These are phyloP conservation scores for Microdochium bolleyi DNA, from an alignment of 2,329 filamentous ascomycete genomes.

Conservation along the genomic window DNA sequence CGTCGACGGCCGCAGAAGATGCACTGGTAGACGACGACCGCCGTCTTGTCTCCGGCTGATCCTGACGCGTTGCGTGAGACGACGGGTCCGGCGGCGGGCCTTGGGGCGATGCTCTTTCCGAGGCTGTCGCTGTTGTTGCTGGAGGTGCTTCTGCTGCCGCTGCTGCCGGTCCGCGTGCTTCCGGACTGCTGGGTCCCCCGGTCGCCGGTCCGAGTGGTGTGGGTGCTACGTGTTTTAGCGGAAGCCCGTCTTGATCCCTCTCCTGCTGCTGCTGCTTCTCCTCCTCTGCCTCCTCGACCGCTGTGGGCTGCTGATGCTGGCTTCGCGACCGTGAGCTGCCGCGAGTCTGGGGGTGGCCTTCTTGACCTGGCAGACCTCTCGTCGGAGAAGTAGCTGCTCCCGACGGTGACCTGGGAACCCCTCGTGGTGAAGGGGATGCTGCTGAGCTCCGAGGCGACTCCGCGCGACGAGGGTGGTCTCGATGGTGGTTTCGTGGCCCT, in stretches of 20 bases:
- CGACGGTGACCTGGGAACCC: not conserved
- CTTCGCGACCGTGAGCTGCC: not conserved
- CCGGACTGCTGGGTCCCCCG: not conserved
- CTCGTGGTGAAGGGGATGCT: not conserved
- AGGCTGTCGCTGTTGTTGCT: not conserved
- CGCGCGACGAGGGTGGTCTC: not conserved
- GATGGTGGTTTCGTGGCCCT: slow-evolving; percentile 4
- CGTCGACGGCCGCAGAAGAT: slow-evolving; percentile 10
- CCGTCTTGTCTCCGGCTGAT: not conserved
- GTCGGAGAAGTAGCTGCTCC: not conserved
- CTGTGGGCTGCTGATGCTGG: not conserved
- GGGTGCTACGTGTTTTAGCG: not conserved
- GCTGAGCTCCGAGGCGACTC: not conserved
- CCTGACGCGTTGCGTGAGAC: not conserved
- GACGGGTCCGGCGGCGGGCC: not conserved
- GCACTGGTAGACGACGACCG: slow-evolving; percentile 6
- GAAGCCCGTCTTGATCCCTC: not conserved
- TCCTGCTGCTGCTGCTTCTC: not conserved
- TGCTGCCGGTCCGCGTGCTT: not conserved
- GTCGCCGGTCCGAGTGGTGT: not conserved
- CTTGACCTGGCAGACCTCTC: not conserved
- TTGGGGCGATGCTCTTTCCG: not conserved
- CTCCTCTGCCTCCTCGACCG: not conserved
- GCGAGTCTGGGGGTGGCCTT: not conserved
- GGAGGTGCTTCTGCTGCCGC: not conserved